Evolutionary conservation across 257 asterid species (phyloP).

Genomic region (Nicotiana otophora): DNA sequence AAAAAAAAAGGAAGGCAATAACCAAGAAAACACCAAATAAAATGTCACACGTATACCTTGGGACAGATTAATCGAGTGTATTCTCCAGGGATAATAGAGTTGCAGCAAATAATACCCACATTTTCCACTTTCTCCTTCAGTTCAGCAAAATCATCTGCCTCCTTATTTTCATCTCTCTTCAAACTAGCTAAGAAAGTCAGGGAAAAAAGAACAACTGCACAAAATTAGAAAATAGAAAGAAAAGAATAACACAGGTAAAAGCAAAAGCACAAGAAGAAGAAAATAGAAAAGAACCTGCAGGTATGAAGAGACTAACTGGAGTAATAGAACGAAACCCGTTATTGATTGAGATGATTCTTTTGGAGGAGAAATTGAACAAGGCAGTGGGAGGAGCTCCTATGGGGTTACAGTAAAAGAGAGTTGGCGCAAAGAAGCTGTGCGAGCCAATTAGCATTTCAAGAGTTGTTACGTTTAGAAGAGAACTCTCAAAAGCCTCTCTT

Average conservation of each 20-base stretch:
- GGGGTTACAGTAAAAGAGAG: neutral
- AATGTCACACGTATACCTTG: slow-evolving; percentile 29
- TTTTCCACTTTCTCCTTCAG: slow-evolving; percentile 35
- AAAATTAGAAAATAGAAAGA: too few species aligned
- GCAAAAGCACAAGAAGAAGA: neutral
- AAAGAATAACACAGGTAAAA: neutral
- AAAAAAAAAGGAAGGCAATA: neutral
- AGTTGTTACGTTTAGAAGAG: neutral
- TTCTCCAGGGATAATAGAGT: slow-evolving; percentile 49
- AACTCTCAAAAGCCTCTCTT: neutral
- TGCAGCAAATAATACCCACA: slow-evolving; percentile 32
- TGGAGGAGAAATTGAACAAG: slow-evolving; percentile 5
- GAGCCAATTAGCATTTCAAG: neutral
- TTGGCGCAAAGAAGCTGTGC: neutral
- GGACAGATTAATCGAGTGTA: slow-evolving; percentile 58
- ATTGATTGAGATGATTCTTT: slow-evolving; percentile 13
- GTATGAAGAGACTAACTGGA: neutral
- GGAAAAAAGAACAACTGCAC: too few species aligned
- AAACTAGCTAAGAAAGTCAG: slow-evolving; percentile 16
- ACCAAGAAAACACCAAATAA: neutral
- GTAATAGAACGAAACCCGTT: neutral
- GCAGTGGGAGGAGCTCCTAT: neutral
- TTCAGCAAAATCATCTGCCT: slow-evolving; percentile 23
- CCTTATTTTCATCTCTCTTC: slow-evolving; percentile 23
- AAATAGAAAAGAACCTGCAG: neutral